Base-by-base conservation (phyloP, 768 basidiomycete species). In the Panaeolus papilionaceus region DNA sequence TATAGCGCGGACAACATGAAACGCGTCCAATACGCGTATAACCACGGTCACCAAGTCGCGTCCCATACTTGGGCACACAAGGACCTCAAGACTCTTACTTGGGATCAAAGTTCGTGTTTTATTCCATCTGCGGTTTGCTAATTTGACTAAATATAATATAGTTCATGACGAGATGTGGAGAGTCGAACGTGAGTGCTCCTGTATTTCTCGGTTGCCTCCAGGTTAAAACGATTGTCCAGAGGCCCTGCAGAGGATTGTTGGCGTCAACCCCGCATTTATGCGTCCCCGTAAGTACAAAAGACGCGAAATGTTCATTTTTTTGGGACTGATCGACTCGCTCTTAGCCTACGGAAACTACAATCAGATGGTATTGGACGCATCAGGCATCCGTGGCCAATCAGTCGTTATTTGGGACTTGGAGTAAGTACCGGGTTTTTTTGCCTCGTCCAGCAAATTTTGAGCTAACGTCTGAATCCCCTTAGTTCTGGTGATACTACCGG, bases 51-150 rank as follows among this genome's bases (percentile, higher is more conserved):
- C 66, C 79, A 82, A 71, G 71, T 85, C 61, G 82, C 76, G 0
- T 84, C 82, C 8, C 84, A 84, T 70, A 84, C 83, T 2, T 84
- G 83, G 83, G 66, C 70, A 8, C 84, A 85, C 66, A 67, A 64
- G 16, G 75, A 82, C 69, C 70, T 85, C 47, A 75, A 74, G 18
- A 78, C 75, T 0, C 75, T 83, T 20, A 72, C 72, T 7, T 79
- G 72, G 74, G 80, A 82, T 64, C 70, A 83, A 73, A 77, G 82
- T 83, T 44, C 54, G 79, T 69, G 26, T 38, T 18, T 54, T 14
- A 20, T 20, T 11, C 37, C 5, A 10, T 28, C 45, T n/a, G 66
- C 28, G 33, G n/a, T n/a, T 45, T 42, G 16, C 33, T 26, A 33
- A 5, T 26, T 42, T 23, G 5, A 40, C 33, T 28, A 28, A 51